Percentiles rank a stretch among this genome's conserved stretches.
phyloP scores from a whole-genome alignment of 306 rosid species.

The Cicer cuneatum region DNA sequence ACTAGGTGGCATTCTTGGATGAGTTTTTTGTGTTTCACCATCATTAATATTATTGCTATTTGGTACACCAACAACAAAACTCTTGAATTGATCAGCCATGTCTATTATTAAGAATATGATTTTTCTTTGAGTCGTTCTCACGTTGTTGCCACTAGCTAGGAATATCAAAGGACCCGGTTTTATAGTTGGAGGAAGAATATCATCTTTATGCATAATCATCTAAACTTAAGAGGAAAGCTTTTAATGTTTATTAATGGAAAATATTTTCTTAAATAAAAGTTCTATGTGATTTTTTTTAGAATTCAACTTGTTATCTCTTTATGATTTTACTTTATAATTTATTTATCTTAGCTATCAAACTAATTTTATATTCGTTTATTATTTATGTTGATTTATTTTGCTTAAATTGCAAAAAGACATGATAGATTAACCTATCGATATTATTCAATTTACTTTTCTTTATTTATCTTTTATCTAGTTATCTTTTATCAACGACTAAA shows the following conservation, averaged over 20 bases:
- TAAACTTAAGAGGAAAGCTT: slow-evolving; percentile 36
- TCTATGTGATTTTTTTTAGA: too few relatives aligned
- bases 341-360: too few relatives aligned
- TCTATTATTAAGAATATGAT: background rate
- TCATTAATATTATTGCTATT: background rate
- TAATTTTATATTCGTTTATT: too few relatives aligned
- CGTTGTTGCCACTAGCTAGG: slow-evolving; percentile 3
- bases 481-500: too few relatives aligned
- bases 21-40: slow-evolving; percentile 33
- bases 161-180: slow-evolving; percentile 23
- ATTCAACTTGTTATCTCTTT: too few relatives aligned
- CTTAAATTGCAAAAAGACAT: too few relatives aligned
- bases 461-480: too few relatives aligned
- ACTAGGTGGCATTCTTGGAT: slow-evolving; percentile 40
- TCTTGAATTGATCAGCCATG: slow-evolving; percentile 27
- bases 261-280: slow-evolving; percentile 15
- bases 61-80: background rate
- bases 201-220: background rate
- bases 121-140: slow-evolving; percentile 30
- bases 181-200: slow-evolving; percentile 33
- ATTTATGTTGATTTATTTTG: too few relatives aligned
- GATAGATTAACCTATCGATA: too few relatives aligned
- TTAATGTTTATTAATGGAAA: background rate
- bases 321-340: too few relatives aligned
- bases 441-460: too few relatives aligned